phyloP scores from a whole-genome alignment of 2,329 filamentous ascomycete species.

The Colletotrichum higginsianum region DNA sequence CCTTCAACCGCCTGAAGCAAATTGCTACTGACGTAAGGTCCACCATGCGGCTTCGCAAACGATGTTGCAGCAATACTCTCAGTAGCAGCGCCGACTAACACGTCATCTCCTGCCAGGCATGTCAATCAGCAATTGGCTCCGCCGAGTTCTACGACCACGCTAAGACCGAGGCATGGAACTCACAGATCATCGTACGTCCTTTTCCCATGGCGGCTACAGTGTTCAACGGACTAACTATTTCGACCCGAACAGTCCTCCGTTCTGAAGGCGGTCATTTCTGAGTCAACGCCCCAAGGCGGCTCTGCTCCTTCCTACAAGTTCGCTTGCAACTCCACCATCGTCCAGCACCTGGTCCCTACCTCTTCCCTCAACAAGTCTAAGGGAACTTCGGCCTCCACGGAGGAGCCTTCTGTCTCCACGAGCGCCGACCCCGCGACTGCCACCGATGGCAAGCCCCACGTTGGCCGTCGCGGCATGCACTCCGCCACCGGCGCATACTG shows the following conservation, averaged over 20 bases:
- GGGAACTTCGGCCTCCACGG: slow-evolving; percentile 63
- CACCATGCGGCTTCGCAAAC: slow-evolving; percentile 11
- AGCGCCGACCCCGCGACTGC: slow-evolving; percentile 67
- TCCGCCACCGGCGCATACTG: slow-evolving; percentile 88
- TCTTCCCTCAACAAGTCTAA: slow-evolving; percentile 74
- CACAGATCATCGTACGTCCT: slow-evolving; percentile 84
- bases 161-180: slow-evolving; percentile 91
- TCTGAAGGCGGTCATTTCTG: slow-evolving; percentile 83
- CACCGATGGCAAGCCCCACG: slow-evolving; percentile 77
- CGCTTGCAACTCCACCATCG: slow-evolving; percentile 97
- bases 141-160: slow-evolving; percentile 89
- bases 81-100: slow-evolving; percentile 40
- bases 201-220: background rate
- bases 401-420: slow-evolving; percentile 69
- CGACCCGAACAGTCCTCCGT: slow-evolving; percentile 74
- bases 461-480: slow-evolving; percentile 92
- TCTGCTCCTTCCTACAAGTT: slow-evolving; percentile 85
- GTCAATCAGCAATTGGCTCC: slow-evolving; percentile 81
- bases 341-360: slow-evolving; percentile 87
- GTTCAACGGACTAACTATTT: slow-evolving; percentile 18
- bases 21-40: slow-evolving; percentile 84
- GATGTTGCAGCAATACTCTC: background rate
- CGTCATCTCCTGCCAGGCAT: slow-evolving; percentile 72
- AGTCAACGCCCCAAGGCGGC: slow-evolving; percentile 73
- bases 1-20: slow-evolving; percentile 83